Evolutionary conservation across 1,284 basidiomycete species (phyloP), one percentile per base, ranked within the genome.

Genomic region (Heterobasidion parviporum): DNA sequence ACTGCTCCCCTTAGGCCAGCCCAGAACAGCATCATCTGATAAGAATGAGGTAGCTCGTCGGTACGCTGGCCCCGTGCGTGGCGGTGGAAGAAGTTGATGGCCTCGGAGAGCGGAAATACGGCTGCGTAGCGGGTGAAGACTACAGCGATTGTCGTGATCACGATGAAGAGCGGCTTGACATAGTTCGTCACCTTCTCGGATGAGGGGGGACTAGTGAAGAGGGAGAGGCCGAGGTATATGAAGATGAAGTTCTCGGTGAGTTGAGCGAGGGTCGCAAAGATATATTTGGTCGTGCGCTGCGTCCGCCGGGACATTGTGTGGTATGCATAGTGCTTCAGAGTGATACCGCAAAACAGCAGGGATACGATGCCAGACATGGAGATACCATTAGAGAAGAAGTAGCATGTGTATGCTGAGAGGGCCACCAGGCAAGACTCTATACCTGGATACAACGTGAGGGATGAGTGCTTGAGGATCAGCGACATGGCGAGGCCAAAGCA

Each of bases 21-120:
- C 97, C 96, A 99, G 73, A 99, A 99, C 18, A 99, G 75, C 95
- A 97, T 94, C 92, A 95, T 94, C 65, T 96, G 94, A 64, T 97
- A 96, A 15, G 92, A 94, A 68, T 97, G 94, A 0, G 94, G 94
- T 4, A 97, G 75, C 64, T 96, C 94, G 62, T 96, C 93, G 34
- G 79, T 73, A 38, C 92, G 80, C 63, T 94, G 91, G 1, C 92
- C 92, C 1, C 94, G 83, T 2, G 87, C 88, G 61, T 89, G 84
- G 54, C 75, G 78, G 56, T 91, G 87, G 77, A 92, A 92, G 62
- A 96, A 79, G 73, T 99, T 99, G 82, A 99, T 94, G 18, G 83
- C 80, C 65, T 94, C 91, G 3, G 94, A 94, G n/a, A 99, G 81
- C 0, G 97, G 95, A 77, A 99, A 99, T 12, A 99, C 95, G 18